phyloP scores from a whole-genome alignment of 306 rosid genomes.

The Myrica gale region DNA sequence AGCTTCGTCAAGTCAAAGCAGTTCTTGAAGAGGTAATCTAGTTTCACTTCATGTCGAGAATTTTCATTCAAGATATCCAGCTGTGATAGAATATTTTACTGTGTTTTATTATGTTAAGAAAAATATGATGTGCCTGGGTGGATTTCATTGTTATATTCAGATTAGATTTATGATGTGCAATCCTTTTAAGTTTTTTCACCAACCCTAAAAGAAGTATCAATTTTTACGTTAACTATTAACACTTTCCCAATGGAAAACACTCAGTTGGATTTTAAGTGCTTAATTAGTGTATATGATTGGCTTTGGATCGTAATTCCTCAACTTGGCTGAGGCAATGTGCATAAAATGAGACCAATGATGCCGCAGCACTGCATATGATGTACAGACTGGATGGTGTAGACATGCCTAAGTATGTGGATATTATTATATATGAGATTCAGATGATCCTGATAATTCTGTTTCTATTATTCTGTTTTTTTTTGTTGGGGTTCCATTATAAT shows the following conservation, averaged over 20 bases:
- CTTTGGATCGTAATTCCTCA: not conserved
- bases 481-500: not conserved
- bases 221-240: not conserved
- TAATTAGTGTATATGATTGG: not conserved
- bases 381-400: not conserved
- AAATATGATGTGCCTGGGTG: not conserved
- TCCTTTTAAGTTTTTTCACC: not conserved
- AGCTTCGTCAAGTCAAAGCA: conserved; percentile 98
- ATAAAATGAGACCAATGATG: conserved; percentile 3
- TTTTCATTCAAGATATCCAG: not conserved
- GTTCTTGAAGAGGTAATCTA: conserved; percentile 91
- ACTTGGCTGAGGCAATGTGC: not conserved
- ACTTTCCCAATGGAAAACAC: not conserved
- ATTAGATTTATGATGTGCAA: not conserved
- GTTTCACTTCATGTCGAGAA: conserved; percentile 9
- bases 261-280: not conserved
- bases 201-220: not conserved
- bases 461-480: not conserved
- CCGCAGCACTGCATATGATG: not conserved
- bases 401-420: conserved; percentile 2
- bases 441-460: not conserved
- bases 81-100: not conserved
- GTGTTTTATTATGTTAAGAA: conserved; percentile 23
- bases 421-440: not conserved
- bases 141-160: conserved; percentile 8